Conservation (phyloP, 192 early-diverging fungal genomes). For the Podila horticola region DNA sequence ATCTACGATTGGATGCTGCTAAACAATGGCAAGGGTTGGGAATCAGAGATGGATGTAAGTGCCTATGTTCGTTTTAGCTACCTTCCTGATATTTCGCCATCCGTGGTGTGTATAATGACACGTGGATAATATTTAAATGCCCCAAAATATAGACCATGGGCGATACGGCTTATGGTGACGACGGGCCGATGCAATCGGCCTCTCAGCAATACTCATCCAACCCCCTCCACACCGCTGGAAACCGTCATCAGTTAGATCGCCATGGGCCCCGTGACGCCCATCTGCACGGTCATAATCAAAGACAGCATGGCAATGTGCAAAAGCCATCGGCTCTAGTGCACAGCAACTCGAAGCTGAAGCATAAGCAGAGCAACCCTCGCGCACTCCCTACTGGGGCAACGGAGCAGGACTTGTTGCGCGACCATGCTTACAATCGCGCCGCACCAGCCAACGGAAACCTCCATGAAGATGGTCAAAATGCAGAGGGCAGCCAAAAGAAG, state of each 20-base stretch:
- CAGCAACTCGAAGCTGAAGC: conserved; percentile 7
- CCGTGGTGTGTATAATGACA: background rate
- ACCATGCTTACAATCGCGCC: background rate
- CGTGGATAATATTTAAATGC: background rate
- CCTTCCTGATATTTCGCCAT: background rate
- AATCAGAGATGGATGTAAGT: conserved; percentile 47
- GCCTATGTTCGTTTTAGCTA: background rate
- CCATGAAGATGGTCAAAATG: background rate
- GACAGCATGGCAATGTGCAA: conserved; percentile 3
- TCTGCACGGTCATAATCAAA: background rate
- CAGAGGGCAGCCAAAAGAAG: conserved; percentile 40
- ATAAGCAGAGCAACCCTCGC: background rate
- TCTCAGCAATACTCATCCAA: conserved; percentile 28
- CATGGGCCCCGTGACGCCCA: background rate
- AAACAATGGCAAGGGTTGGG: conserved; percentile 64
- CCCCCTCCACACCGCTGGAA: background rate
- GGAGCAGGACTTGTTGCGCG: conserved; percentile 6
- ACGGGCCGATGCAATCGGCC: background rate
- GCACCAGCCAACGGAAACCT: conserved; percentile 3
- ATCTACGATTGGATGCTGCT: conserved; percentile 94
- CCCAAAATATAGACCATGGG: background rate
- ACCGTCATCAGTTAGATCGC: conserved; percentile 3
- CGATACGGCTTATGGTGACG: background rate
- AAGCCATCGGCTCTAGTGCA: background rate
- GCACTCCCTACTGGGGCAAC: background rate